Percentiles rank a stretch among this genome's conserved stretches.
Conservation (phyloP, 371 early-diverging fungal species). For the Rozella allomycis region DNA sequence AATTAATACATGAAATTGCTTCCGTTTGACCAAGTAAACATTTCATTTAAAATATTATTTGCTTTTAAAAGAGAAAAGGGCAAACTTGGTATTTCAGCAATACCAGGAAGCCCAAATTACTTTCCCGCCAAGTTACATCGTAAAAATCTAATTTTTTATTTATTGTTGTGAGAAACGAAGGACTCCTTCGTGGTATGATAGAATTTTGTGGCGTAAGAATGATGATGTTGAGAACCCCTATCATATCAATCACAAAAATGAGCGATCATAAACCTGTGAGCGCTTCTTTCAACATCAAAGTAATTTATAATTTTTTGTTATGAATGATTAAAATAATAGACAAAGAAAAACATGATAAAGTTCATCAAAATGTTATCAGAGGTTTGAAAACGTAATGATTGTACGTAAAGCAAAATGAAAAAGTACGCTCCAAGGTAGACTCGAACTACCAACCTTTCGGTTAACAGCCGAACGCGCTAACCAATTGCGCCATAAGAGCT, state of each 20-base stretch:
- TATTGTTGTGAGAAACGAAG: slow-evolving; percentile 46
- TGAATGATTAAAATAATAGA: slow-evolving; percentile 26
- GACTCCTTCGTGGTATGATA: slow-evolving; percentile 78
- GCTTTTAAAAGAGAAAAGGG: slow-evolving; percentile 8
- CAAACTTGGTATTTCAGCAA: slow-evolving; percentile 9
- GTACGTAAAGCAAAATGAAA: no score
- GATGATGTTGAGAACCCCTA: slow-evolving; percentile 17
- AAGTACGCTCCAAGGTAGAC: no score
- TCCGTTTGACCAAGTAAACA: slow-evolving; percentile 22
- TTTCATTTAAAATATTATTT: slow-evolving; percentile 1
- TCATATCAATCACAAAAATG: slow-evolving; percentile 32
- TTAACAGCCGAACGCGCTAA: no score
- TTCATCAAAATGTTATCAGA: slow-evolving; percentile 32
- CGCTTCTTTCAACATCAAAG: slow-evolving; percentile 34
- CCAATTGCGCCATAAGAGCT: no score
- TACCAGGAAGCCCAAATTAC: slow-evolving; percentile 15
- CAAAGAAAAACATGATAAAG: slow-evolving; percentile 23
- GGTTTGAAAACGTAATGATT: slow-evolving; percentile 51
- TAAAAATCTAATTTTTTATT: no score
- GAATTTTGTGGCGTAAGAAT: slow-evolving; percentile 53
- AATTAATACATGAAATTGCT: slow-evolving; percentile 30
- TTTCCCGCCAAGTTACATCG: slow-evolving; percentile 26
- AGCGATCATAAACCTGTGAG: slow-evolving; percentile 89
- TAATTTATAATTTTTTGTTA: slow-evolving; percentile 2
- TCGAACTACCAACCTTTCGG: no score